Base-by-base conservation (phyloP, 305 asterid species). In the Rubia balearica region DNA sequence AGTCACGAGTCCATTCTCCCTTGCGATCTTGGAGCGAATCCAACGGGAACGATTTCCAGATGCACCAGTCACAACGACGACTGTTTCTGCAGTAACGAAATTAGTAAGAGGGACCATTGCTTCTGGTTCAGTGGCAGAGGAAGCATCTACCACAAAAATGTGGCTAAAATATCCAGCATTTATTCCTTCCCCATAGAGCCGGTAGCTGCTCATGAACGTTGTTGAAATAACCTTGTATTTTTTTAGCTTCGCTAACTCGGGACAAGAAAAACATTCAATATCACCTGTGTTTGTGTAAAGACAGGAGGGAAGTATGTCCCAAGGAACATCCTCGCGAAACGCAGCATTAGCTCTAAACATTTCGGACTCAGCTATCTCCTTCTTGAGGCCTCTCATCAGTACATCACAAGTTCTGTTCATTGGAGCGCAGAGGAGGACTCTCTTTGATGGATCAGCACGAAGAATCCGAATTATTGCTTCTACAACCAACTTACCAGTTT, bases 311-410 rank as follows among this genome's bases (percentile, higher is more conserved):
- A 76, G 76, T 45, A 72, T 72, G 64, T 72, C 74, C 22, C 1
- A 7, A 6, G 79, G 79, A 41, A 76, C 79, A 13, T 63, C 75
- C 70, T 72, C 71, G 53, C 71, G 71, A 60, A 76, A 76, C 49
- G 76, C 79, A 21, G 72, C 80, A 72, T 76, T 76, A 49, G 74
- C 76, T 49, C 80, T 67, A 22, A 76, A 72, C 67, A 72, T 61
- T 17, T 67, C 67, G 10, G 70, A 42, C 43, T 76, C 80, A 3
- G 46, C 48, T 6, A 76, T 61, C 67, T 9, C 33, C 43, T 38
- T 61, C 71, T 45, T 71, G 22, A 76, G 76, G 69, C 51, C 61
- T 51, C 65, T 76, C 74, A 72, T 67, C 33, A 76, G 55, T 38
- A 13, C 33, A 69, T 72, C 76, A 49, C 73, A 71, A 46, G 73